A percentile compares a stretch with the other conserved stretches of the same genome.
phyloP scores from a whole-genome alignment of 2,329 filamentous ascomycete genomes.

The Scedosporium dehoogii region DNA sequence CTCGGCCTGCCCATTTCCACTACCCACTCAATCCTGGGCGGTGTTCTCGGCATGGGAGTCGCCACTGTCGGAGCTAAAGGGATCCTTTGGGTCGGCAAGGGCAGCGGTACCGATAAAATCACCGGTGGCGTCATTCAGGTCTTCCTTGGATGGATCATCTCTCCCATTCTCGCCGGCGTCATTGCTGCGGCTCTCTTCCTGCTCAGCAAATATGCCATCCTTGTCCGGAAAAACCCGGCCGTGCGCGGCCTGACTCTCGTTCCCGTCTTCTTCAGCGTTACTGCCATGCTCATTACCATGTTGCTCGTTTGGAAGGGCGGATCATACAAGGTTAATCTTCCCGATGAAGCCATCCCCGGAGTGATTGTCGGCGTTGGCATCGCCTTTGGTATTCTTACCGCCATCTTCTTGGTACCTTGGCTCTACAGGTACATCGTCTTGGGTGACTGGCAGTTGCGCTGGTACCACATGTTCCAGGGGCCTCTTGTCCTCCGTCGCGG shows the following conservation, averaged over 20 bases:
- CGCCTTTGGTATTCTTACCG: conserved; percentile 31
- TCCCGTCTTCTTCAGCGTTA: conserved; percentile 49
- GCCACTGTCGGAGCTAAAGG: conserved; percentile 40
- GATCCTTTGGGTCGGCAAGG: conserved; percentile 41
- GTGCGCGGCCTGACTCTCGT: conserved; percentile 41
- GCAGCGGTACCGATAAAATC: conserved; percentile 32
- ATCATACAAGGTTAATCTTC: conserved; percentile 26
- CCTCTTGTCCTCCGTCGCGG: conserved; percentile 30
- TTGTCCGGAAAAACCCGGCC: conserved; percentile 42
- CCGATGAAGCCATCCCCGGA: conserved; percentile 28
- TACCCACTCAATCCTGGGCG: conserved; percentile 51
- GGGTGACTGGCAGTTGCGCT: conserved; percentile 45
- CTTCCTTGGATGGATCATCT: conserved; percentile 26
- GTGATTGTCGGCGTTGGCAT: conserved; percentile 39
- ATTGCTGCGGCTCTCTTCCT: conserved; percentile 27
- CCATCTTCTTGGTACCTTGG: conserved; percentile 42
- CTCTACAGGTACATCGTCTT: conserved; percentile 41
- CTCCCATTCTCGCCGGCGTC: conserved; percentile 21
- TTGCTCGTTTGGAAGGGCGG: conserved; percentile 50
- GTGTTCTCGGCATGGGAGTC: conserved; percentile 50
- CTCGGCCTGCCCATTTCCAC: conserved; percentile 51
- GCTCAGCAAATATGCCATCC: conserved; percentile 45
- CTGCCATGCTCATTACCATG: conserved; percentile 44
- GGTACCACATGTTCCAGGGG: conserved; percentile 38
- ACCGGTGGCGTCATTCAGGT: conserved; percentile 24